phyloP scores from a whole-genome alignment of 2,329 filamentous ascomycete genomes.

The Mollisiaceae sp. region DNA sequence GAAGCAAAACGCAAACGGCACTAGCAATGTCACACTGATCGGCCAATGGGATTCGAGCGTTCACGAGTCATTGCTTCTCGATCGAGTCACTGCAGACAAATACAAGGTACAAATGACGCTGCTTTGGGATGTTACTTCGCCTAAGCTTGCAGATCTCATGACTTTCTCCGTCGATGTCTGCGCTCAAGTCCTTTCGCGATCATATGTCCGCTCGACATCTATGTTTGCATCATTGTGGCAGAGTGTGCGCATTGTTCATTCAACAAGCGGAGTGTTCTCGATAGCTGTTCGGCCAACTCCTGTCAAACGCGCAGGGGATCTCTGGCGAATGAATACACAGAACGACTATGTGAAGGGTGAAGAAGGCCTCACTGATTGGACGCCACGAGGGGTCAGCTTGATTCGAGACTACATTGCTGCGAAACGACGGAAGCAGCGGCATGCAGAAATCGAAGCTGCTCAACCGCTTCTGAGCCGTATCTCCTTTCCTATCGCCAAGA shows the following conservation, averaged over 20 bases:
- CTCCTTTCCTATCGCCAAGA: constrained; percentile 42
- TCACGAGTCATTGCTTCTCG: constrained; percentile 90
- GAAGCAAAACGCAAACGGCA: constrained; percentile 87
- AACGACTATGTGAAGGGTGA: constrained; percentile 97
- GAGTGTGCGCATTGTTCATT: constrained; percentile 82
- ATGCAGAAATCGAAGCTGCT: constrained; percentile 80
- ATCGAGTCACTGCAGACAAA: constrained; percentile 90
- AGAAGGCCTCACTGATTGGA: constrained; percentile 83
- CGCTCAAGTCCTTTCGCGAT: constrained; percentile 82
- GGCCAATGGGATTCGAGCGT: constrained; percentile 97
- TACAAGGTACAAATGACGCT: constrained; percentile 89
- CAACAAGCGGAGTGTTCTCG: constrained; percentile 84
- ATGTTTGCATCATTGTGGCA: constrained; percentile 90
- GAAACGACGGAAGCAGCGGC: constrained; percentile 73
- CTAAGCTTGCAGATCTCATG: constrained; percentile 86
- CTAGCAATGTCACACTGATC: constrained; percentile 81
- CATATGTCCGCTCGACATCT: constrained; percentile 83
- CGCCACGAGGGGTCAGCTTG: constrained; percentile 85
- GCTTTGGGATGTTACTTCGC: constrained; percentile 83
- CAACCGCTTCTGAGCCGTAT: constrained; percentile 69
- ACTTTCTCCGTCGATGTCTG: constrained; percentile 81
- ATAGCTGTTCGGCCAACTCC: constrained; percentile 85
- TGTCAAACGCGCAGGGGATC: constrained; percentile 87
- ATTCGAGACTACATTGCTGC: constrained; percentile 85
- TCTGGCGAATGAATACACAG: constrained; percentile 95